A percentile compares a stretch with the other conserved stretches of the same genome.
Conservation (phyloP, 139 green algal genomes). For the Mesotaenium endlicherianum region DNA sequence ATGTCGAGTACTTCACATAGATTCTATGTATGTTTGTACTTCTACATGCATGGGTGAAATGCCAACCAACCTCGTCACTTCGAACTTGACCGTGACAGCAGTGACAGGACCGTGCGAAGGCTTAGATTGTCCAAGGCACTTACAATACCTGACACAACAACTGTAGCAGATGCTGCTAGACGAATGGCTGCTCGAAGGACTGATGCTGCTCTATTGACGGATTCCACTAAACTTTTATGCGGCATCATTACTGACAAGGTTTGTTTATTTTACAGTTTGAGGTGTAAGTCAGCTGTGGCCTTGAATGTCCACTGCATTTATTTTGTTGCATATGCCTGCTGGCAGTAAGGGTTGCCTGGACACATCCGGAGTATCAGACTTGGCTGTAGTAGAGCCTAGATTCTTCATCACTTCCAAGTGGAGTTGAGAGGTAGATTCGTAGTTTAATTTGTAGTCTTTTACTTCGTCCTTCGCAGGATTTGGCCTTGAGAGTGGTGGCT, state of each 20-base stretch:
- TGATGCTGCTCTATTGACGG: conserved; percentile 40
- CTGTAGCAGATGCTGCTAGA: conserved; percentile 24
- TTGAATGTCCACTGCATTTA: not conserved
- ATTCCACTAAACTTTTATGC: conserved; percentile 29
- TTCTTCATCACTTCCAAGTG: not conserved
- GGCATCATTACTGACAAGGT: conserved; percentile 52
- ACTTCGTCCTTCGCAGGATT: conserved; percentile 37
- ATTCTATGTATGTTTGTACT: too few species aligned
- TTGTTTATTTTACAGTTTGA: not conserved
- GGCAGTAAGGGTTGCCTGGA: not conserved
- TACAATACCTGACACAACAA: conserved; percentile 27
- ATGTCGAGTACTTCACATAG: too few species aligned
- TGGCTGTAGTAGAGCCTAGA: not conserved
- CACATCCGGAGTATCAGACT: not conserved
- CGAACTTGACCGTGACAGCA: too few species aligned
- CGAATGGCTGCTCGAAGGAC: conserved; percentile 29
- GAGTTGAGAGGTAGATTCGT: not conserved
- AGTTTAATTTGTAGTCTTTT: not conserved
- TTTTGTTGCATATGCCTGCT: not conserved
- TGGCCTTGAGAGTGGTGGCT: conserved; percentile 33
- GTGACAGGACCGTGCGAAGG: conserved; percentile 27
- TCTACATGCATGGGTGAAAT: too few species aligned
- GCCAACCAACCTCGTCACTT: too few species aligned
- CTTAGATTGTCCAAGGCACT: conserved; percentile 47
- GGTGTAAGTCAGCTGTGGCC: not conserved